These are phyloP conservation scores for Diaporthe nobilis DNA, from an alignment of 2,329 filamentous ascomycete genomes.

Conservation along the genomic window DNA sequence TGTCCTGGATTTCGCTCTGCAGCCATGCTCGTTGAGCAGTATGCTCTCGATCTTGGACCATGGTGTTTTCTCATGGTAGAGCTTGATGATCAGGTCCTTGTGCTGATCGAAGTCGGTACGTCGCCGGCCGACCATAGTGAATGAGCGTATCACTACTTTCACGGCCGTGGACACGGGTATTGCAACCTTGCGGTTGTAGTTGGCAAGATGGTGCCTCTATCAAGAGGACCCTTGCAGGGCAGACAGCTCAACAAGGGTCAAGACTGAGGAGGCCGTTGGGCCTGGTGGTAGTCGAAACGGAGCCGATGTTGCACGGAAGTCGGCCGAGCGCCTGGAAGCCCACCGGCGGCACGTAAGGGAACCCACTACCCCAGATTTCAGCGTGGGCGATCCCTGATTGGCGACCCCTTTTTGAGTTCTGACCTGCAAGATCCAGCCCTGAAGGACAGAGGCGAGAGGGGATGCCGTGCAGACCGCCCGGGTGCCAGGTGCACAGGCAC, in stretches of 20 bases:
- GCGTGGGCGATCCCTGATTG: conserved; percentile 33
- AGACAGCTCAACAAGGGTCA: conserved; percentile 1
- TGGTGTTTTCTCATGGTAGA: conserved; percentile 26
- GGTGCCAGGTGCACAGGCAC: conserved; percentile 17
- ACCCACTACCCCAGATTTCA: conserved; percentile 36
- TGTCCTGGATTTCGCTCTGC: background rate
- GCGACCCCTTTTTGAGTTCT: conserved; percentile 28
- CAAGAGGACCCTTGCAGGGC: no score
- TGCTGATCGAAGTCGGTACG: conserved; percentile 19
- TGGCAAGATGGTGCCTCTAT: background rate
- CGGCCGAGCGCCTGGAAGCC: conserved; percentile 22
- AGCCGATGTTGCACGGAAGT: conserved; percentile 33
- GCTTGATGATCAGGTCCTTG: conserved; percentile 31
- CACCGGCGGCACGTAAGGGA: background rate
- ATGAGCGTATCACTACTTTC: background rate
- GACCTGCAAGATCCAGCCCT: conserved; percentile 11
- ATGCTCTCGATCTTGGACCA: conserved; percentile 23
- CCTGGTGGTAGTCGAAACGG: conserved; percentile 9
- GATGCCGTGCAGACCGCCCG: background rate
- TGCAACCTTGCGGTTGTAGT: background rate
- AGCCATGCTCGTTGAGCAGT: conserved; percentile 19
- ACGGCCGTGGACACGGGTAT: no score
- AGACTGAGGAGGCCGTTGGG: background rate
- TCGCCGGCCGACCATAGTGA: conserved; percentile 9
- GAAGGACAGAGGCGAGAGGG: background rate